Evolutionary conservation across 495 filamentous ascomycete species (phyloP).

Genomic region (Aspergillus egyptiacus): DNA sequence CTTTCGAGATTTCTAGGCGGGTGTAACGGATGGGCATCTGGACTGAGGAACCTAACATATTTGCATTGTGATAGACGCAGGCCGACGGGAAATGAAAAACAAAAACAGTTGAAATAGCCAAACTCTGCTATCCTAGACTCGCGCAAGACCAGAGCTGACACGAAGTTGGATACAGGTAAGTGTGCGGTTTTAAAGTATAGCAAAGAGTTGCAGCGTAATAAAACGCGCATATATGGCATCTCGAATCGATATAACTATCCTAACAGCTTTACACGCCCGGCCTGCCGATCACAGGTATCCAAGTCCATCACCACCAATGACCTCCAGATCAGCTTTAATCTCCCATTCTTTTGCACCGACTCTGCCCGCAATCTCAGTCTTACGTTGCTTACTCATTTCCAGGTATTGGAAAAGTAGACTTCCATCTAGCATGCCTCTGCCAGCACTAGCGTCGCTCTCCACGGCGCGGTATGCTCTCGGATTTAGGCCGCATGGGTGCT

Average conservation of each 20-base stretch:
- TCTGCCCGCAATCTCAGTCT: conserved; percentile 62
- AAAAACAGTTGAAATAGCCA: background rate
- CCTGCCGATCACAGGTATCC: conserved; percentile 35
- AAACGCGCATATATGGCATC: no score
- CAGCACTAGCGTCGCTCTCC: conserved; percentile 42
- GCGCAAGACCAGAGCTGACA: no score
- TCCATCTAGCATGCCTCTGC: conserved; percentile 59
- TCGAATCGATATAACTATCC: no score
- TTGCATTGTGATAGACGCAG: conserved; percentile 1
- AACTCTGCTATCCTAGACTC: no score
- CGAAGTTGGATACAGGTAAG: no score
- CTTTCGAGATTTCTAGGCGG: background rate
- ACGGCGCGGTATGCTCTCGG: conserved; percentile 65
- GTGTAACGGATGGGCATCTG: background rate
- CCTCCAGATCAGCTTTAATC: conserved; percentile 54
- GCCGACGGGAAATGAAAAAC: background rate
- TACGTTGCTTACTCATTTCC: conserved; percentile 60
- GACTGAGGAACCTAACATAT: background rate
- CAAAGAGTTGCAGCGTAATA: no score
- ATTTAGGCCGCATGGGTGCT: conserved; percentile 74
- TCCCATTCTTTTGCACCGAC: conserved; percentile 55
- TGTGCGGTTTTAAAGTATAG: no score
- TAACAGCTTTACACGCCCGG: no score
- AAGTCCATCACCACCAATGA: conserved; percentile 54
- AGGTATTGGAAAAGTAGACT: conserved; percentile 57